phyloP scores from a whole-genome alignment of 352 stramenopile genomes.

The Globisporangium abappressorium region DNA sequence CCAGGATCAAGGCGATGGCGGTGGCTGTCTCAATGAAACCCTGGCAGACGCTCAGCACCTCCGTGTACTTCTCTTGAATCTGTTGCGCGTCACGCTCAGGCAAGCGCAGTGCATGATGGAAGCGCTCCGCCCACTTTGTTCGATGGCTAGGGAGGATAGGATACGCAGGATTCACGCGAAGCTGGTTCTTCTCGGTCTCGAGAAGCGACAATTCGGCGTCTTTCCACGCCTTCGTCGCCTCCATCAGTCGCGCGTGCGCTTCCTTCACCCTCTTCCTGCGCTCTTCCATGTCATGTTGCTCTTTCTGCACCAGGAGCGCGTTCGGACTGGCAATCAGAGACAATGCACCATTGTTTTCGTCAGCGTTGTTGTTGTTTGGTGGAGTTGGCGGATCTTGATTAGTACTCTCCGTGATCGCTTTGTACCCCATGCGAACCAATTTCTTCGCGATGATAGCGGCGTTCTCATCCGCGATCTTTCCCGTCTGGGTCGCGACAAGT shows the following conservation, averaged over 20 bases:
- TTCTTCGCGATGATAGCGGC: slow-evolving; percentile 39
- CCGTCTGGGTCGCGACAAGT: slow-evolving; percentile 37
- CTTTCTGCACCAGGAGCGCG: slow-evolving; percentile 48
- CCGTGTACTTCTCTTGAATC: slow-evolving; percentile 78
- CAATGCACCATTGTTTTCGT: slow-evolving; percentile 15
- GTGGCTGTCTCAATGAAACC: slow-evolving; percentile 85
- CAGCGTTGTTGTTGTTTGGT: slow-evolving; percentile 11
- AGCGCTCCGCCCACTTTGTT: slow-evolving; percentile 60
- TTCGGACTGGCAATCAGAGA: slow-evolving; percentile 24
- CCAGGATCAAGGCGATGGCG: slow-evolving; percentile 66
- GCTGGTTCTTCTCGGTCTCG: slow-evolving; percentile 48
- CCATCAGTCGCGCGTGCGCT: slow-evolving; percentile 47
- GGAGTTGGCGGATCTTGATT: slow-evolving; percentile 11
- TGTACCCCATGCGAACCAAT: slow-evolving; percentile 67
- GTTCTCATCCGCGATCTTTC: slow-evolving; percentile 44
- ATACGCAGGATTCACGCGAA: slow-evolving; percentile 39
- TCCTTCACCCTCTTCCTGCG: slow-evolving; percentile 52
- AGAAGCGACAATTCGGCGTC: slow-evolving; percentile 61
- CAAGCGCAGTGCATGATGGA: slow-evolving; percentile 48
- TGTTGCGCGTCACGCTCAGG: slow-evolving; percentile 35
- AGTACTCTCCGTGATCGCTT: slow-evolving; percentile 4
- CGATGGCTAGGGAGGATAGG: slow-evolving; percentile 47
- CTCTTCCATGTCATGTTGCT: slow-evolving; percentile 45
- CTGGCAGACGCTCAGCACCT: slow-evolving; percentile 82
- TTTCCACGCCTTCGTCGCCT: slow-evolving; percentile 73